These are phyloP conservation scores for Stramenopiles sp. DNA, from an alignment of 352 stramenopile genomes.

Conservation along the genomic window DNA sequence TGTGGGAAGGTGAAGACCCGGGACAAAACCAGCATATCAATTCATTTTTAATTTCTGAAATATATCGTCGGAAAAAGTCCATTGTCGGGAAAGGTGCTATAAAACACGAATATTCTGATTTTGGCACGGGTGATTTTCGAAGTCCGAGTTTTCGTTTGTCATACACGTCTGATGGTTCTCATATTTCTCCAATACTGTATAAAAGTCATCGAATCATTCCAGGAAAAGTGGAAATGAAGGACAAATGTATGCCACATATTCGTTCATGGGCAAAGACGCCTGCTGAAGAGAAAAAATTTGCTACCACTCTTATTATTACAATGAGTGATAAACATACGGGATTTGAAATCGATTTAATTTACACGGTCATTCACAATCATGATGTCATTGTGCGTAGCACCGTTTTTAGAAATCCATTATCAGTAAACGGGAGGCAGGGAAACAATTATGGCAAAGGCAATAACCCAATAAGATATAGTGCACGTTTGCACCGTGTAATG, in stretches of 20 bases:
- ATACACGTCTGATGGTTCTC: conserved; percentile 1
- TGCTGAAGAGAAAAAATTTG: not conserved
- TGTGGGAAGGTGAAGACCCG: no score
- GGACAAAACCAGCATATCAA: no score
- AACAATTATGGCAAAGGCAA: no score
- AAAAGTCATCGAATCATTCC: no score
- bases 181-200: conserved; percentile 5
- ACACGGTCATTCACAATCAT: conserved; percentile 2
- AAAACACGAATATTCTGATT: conserved; percentile 10
- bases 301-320: not conserved
- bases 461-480: not conserved
- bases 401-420: no score
- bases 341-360: conserved; percentile 6
- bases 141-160: not conserved
- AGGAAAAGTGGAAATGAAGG: no score
- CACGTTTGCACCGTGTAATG: not conserved
- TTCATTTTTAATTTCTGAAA: no score
- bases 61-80: no score
- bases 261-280: no score
- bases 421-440: no score
- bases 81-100: no score
- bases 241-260: conserved; percentile 9
- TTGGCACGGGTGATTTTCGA: conserved; percentile 10
- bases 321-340: not conserved
- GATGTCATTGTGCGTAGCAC: not conserved